phyloP scores from a whole-genome alignment of 257 asterid species.

The Coffea eugenioides region DNA sequence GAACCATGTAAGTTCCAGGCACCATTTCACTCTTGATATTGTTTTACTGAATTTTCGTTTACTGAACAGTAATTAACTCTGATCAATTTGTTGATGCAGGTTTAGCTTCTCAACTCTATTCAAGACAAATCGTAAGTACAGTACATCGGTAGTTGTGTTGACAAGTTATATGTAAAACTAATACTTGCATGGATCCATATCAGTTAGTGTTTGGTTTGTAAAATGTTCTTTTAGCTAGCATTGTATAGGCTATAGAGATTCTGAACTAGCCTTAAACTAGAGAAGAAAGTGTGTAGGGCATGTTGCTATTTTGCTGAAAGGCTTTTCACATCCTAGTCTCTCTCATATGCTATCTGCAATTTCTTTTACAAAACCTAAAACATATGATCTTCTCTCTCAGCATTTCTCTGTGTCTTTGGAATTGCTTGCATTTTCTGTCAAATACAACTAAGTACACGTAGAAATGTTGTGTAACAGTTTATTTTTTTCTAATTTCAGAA shows the following conservation, averaged over 20 bases:
- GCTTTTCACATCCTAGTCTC: neutral
- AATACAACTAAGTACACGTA: neutral
- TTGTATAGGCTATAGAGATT: neutral
- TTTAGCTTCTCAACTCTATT: constrained; percentile 63
- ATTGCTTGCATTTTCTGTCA: neutral
- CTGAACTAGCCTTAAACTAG: neutral
- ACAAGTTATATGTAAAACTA: neutral
- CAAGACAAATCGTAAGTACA: constrained; percentile 49
- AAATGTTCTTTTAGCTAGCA: neutral
- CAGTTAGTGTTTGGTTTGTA: neutral
- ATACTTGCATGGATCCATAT: neutral
- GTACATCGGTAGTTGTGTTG: neutral
- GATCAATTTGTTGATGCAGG: constrained; percentile 33
- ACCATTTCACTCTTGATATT: neutral
- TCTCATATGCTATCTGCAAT: neutral
- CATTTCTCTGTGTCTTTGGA: neutral
- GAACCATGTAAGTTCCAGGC: neutral
- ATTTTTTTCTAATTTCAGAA: constrained; percentile 30
- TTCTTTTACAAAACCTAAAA: neutral
- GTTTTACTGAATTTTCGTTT: neutral
- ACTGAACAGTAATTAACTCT: neutral
- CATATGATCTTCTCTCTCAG: neutral
- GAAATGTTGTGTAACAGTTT: neutral
- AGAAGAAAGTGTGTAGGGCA: neutral
- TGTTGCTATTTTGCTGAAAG: neutral